Evolutionary conservation across 371 early-diverging fungal species (phyloP), one percentile per base, ranked within the genome.

Genomic region (Mortierella sp.): DNA sequence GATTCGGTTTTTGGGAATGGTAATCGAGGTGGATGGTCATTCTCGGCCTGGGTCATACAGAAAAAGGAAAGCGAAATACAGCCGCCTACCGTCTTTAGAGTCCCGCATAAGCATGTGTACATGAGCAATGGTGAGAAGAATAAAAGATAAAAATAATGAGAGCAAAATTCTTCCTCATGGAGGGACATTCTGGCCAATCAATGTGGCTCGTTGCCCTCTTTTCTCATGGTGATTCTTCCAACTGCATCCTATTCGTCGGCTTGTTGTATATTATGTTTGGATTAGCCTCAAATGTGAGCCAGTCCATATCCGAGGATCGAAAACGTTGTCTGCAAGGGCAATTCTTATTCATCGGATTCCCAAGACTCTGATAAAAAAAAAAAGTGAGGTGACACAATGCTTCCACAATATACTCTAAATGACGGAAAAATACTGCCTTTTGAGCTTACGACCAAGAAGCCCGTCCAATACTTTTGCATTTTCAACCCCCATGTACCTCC

Each of bases 251-350:
- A 58, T 35, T 35, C 32, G 59, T 10, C 14, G 12, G 59, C 32
- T 14, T 26, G 32, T 14, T 30, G 6, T 5, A 57, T 26, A 10
- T 22, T 10, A 30, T 30, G 20, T 32, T 54, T 54, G 54, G 8
- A 10, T 22, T n/a, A 54, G 54, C n/a, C 54, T 54, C 11, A 26
- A 14, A 43, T 18, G 11, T 35, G 61, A 65, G 40, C 73, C 73
- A 73, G 68, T 73, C 49, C 40, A 20, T 32, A 32, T 39, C 10
- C 37, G 14, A 26, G 20, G 22, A 30, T 28, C 58, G 10, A 55
- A 28, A 73, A 73, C 73, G 73, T 73, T 73, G 66, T 9, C 58
- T 35, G 45, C 18, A 22, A 16, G 20, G 11, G n/a, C 57, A 62
- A 54, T 30, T 45, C 57, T 32, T 40, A 63, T 57, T 62, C 49